Conservation (phyloP, 108 stramenopile species). For the Epithemia pelagica region DNA sequence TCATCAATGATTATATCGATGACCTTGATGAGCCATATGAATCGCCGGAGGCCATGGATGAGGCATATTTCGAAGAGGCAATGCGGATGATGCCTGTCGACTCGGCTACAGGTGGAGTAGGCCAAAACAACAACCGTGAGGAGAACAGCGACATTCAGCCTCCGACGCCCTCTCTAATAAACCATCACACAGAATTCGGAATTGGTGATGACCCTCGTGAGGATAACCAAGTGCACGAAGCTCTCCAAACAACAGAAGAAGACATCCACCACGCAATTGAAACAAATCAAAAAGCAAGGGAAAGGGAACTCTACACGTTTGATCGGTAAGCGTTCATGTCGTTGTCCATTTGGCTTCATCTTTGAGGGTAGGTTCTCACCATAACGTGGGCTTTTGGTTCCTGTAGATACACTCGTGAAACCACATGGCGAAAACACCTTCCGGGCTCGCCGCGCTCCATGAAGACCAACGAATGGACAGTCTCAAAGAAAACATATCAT, state of each 20-base stretch:
- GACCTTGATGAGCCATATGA: conserved; percentile 23
- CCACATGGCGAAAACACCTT: neutral
- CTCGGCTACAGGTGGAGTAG: neutral
- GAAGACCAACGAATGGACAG: conserved; percentile 4
- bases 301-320: neutral
- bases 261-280: neutral
- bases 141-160: neutral
- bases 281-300: conserved; percentile 6
- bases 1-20: conserved; percentile 54
- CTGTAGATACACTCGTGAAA: neutral
- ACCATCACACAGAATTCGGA: neutral
- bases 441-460: neutral
- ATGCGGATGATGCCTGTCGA: conserved; percentile 8
- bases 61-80: conserved; percentile 12
- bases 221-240: neutral
- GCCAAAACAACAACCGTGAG: neutral
- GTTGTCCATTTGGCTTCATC: neutral
- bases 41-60: conserved; percentile 1
- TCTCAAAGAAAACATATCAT: neutral
- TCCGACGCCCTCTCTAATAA: neutral
- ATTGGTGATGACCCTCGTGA: too few relatives aligned
- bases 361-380: neutral
- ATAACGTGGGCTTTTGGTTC: neutral
- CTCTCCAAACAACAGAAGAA: neutral
- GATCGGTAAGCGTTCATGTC: neutral